Conservation (phyloP, 2,329 filamentous ascomycete genomes). For the Monilinia laxa region DNA sequence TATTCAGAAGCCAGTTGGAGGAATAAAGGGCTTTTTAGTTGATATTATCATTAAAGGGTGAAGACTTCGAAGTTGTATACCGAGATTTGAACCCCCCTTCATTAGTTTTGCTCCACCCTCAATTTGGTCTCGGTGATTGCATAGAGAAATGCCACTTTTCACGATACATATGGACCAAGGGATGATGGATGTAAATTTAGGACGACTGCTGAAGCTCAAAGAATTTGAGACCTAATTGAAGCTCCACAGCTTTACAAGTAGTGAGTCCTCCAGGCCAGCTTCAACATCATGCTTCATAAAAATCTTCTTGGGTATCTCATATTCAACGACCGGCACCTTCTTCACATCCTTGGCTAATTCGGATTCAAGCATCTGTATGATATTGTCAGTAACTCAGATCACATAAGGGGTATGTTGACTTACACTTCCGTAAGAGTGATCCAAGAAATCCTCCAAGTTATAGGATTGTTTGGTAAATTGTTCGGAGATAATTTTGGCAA, state of each 20-base stretch:
- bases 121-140: slow-evolving; percentile 23
- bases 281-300: slow-evolving; percentile 47
- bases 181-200: not conserved
- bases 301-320: slow-evolving; percentile 69
- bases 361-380: slow-evolving; percentile 69
- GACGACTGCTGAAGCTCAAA: not conserved
- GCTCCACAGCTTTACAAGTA: slow-evolving; percentile 62
- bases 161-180: slow-evolving; percentile 1
- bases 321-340: slow-evolving; percentile 86
- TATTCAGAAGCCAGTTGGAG: not conserved
- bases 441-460: slow-evolving; percentile 94
- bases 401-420: slow-evolving; percentile 41
- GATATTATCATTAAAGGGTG: not conserved
- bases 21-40: not conserved
- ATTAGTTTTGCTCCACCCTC: slow-evolving; percentile 23
- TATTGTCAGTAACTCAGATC: slow-evolving; percentile 40
- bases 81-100: slow-evolving; percentile 11
- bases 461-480: slow-evolving; percentile 97
- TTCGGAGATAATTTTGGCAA: slow-evolving; percentile 90
- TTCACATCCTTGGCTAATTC: slow-evolving; percentile 82
- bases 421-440: slow-evolving; percentile 85
- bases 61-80: slow-evolving; percentile 10
- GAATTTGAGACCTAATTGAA: slow-evolving; percentile 43
- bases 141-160: slow-evolving; percentile 12
- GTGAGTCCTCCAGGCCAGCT: slow-evolving; percentile 51